Base-by-base conservation (phyloP, 2,329 filamentous ascomycete genomes). In the Phaeomoniella chlamydospora region DNA sequence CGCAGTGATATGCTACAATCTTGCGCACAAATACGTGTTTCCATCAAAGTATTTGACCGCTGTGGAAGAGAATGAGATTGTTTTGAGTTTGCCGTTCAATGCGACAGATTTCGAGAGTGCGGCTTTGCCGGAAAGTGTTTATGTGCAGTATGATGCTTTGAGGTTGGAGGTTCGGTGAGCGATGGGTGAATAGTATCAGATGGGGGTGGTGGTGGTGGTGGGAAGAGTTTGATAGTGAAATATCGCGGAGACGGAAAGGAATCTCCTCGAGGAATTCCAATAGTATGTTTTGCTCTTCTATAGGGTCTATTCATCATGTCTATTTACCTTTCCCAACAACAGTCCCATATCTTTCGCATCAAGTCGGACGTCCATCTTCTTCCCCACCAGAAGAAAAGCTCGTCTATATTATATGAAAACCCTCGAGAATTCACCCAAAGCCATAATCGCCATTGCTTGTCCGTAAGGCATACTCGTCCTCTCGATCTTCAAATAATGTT, bases 381-480 rank as follows among this genome's bases (percentile, higher is more conserved):
- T n/a, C 22, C 22, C 6, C 22, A 26, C n/a, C 22, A 26, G 22
- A 26, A 9, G 22, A n/a, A n/a, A 26, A 26, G n/a, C 22, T 26
- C 22, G n/a, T 26, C 22, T 26, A 32, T 17, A 6, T 42, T 56
- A 70, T 26, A 70, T 57, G 41, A 70, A 79, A 18, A 67, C 67
- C 33, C 79, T 65, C 54, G 82, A 51, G 46, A 79, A 81, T 57
- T 88, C 82, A 0, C 79, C 80, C 43, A 87, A 53, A 0, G 79
- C 76, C 76, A 87, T 85, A 43, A 86, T 84, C 0, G 79, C 81
- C 81, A 87, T 86, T 0, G 80, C 79, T 54, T 87, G 82, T 0
- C 82, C 82, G 47, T 87, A 87, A 4, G 81, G 82, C 82, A 87
- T 88, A 46, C 77, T 79, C 2, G 82, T 88, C 41, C 77, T 58